Percentiles rank a stretch among this genome's conserved stretches.
phyloP scores from a whole-genome alignment of 1,284 basidiomycete species.

The Wolfiporia cocos region DNA sequence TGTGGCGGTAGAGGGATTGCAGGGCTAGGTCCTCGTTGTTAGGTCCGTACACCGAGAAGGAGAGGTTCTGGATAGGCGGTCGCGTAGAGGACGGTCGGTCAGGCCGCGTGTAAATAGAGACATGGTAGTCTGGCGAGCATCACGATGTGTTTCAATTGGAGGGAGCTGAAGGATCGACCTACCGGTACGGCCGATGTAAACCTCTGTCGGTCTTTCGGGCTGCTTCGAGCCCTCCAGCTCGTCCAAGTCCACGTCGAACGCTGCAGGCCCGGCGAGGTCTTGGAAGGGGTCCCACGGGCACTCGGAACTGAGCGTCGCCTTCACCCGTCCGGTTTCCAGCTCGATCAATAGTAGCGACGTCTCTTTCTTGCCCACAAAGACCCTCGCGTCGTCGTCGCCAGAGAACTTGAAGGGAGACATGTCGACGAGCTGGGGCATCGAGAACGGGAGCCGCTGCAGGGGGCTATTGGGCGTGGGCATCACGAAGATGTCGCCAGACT shows the following conservation, averaged over 20 bases:
- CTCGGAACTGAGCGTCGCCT: constrained; percentile 70
- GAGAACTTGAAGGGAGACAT: constrained; percentile 80
- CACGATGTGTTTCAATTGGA: not conserved
- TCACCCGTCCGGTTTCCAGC: constrained; percentile 77
- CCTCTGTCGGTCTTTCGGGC: constrained; percentile 43
- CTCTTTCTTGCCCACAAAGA: constrained; percentile 85
- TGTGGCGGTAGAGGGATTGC: constrained; percentile 62
- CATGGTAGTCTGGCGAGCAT: constrained; percentile 54
- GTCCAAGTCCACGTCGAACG: constrained; percentile 45
- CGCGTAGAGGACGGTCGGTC: constrained; percentile 26
- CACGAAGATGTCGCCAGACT: constrained; percentile 86
- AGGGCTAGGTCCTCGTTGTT: constrained; percentile 68
- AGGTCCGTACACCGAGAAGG: constrained; percentile 81
- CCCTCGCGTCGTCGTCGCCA: constrained; percentile 55
- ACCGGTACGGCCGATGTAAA: constrained; percentile 83
- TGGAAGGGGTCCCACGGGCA: constrained; percentile 72
- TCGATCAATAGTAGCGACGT: constrained; percentile 78
- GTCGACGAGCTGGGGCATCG: constrained; percentile 84
- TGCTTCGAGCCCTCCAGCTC: constrained; percentile 54
- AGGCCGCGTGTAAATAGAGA: constrained; percentile 57
- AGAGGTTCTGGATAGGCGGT: constrained; percentile 66
- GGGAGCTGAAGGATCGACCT: constrained; percentile 20
- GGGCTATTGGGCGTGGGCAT: constrained; percentile 59
- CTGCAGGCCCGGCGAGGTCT: constrained; percentile 36
- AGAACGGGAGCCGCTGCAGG: constrained; percentile 77